Conservation (phyloP, 108 stramenopile species). For the Cyclotella cryptica region DNA sequence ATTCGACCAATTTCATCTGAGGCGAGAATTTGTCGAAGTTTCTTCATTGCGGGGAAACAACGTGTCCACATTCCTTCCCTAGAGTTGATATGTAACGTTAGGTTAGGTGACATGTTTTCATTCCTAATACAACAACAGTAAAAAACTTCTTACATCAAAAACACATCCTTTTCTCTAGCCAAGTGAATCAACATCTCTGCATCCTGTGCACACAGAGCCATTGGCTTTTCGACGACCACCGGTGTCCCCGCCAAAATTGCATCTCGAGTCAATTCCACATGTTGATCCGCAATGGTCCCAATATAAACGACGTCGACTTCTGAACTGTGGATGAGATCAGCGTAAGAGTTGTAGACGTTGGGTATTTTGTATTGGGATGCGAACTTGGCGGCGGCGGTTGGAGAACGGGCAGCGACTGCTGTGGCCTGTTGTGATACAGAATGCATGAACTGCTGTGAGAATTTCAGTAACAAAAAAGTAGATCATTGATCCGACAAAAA, state of each 20-base stretch:
- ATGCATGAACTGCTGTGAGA: neutral
- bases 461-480: neutral
- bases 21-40: conserved; percentile 48
- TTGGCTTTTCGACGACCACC: conserved; percentile 60
- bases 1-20: conserved; percentile 51
- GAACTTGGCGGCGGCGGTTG: conserved; percentile 35
- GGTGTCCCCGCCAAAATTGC: conserved; percentile 52
- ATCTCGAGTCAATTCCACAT: conserved; percentile 41
- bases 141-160: conserved; percentile 40
- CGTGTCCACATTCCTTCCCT: conserved; percentile 71
- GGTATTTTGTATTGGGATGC: conserved; percentile 56
- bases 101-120: neutral
- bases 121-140: neutral
- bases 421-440: conserved; percentile 3
- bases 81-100: neutral
- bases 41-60: conserved; percentile 64
- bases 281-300: conserved; percentile 61
- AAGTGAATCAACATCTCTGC: conserved; percentile 37
- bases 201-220: conserved; percentile 32
- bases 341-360: conserved; percentile 37
- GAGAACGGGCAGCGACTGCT: conserved; percentile 49
- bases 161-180: conserved; percentile 41
- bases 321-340: conserved; percentile 44
- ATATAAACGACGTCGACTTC: conserved; percentile 67
- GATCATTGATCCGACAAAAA: neutral